Evolutionary conservation across 305 asterid species (phyloP), one percentile per base, ranked within the genome.

Genomic region (Plantago lanceolata): DNA sequence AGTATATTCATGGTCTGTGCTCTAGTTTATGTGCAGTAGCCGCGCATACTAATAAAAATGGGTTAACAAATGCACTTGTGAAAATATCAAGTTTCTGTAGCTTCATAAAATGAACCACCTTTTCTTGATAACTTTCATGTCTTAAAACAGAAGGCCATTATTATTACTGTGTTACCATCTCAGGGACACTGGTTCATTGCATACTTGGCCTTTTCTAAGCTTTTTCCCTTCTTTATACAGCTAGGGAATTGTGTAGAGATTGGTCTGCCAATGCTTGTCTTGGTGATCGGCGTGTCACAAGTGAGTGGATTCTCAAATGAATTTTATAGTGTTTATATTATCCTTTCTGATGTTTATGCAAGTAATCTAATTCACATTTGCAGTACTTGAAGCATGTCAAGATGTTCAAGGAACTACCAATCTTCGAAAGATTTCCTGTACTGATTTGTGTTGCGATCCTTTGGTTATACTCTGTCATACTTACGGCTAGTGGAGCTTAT

Each of bases 401-500:
- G 67, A 96, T 90, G 15, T 65, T 87, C 65, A 80, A 95, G 70
- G 98, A 89, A 71, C 84, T 87, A 73, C 98, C 98, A 49, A 79
- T 93, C 62, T 93, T 93, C 40, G 98, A 93, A 75, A 76, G 98
- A 40, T 93, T 93, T 71, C 89, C 98, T 17, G 87, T 93, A 45
- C 61, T 93, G 73, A 87, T 89, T 53, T 87, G 86, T 18, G 83
- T 93, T 16, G 1, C 92, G 17, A 77, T 93, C 60, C 68, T 93
- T 55, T 93, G 97, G 98, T 35, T 93, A 64, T 93, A 89, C 78
- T 79, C 97, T 68, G 66, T 83, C 61, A 78, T 93, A 73, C 73
- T 93, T 70, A 93, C 98, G 19, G 96, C 95, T 45, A 79, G 96
- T 74, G 96, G 97, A 62, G 97, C 98, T 56, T 93, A 93, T 70